Base-by-base conservation (phyloP, 768 basidiomycete genomes). In the Kondoa malvinella region DNA sequence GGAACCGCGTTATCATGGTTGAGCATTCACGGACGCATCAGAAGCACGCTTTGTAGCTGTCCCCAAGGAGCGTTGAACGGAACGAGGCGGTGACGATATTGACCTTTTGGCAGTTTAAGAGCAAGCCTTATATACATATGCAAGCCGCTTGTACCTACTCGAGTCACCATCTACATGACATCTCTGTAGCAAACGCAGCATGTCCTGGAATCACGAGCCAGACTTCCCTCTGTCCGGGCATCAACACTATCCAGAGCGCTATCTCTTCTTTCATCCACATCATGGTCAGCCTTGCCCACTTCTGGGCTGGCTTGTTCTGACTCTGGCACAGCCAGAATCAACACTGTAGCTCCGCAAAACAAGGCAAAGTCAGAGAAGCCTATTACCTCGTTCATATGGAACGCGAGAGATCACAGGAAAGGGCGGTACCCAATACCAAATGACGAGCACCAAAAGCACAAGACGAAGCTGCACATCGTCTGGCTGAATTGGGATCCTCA, bases 371-470 rank as follows among this genome's bases (percentile, higher is more conserved):
- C 21, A 50, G 40, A 50, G 40, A 50, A 50, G 21, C 40, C 8
- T 8, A 8, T 21, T 50, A 8, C 21, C 12, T 50, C 40, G 40
- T 8, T 8, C 40, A 50, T 50, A 8, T 63, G 61, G 61, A 3
- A 3, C 14, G n/a, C 61, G 3, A 27, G 61, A 27, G 26, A 30
- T 27, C 61, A 63, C n/a, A 27, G 61, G 8, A 63, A 63, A 32
- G 61, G 61, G 3, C 61, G 61, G 32, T 33, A 63, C 32, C 61
- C 61, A 50, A 50, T 50, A 32, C 61, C 27, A 32, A 12, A 27
- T 3, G 25, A 31, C 14, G 32, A 29, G 3, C 27, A n/a, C 17
- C 27, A 32, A 32, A 3, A 3, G 3, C 3, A 63, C 27, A 34
- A 63, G 32, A 27, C 12, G 40, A 8, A 50, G 21, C 8, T 8